A percentile compares a stretch with the other conserved stretches of the same genome.
Evolutionary conservation across 306 rosid genomes (phyloP).

Genomic region (Amphicarpaea edgeworthii): DNA sequence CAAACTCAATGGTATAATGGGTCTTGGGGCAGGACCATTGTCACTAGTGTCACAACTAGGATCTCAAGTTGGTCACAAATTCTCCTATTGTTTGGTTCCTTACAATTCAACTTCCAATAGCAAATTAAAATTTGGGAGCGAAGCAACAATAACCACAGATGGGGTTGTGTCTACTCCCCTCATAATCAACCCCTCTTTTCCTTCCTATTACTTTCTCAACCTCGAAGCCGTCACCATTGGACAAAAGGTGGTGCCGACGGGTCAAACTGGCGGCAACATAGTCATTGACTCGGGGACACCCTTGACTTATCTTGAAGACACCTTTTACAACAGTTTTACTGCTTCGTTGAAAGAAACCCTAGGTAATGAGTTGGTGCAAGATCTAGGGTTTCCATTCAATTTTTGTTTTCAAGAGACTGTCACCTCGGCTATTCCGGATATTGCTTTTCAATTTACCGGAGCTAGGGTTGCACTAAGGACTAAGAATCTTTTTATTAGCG

Average conservation of each 20-base stretch:
- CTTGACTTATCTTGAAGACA: slow-evolving; percentile 4
- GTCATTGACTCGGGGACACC: slow-evolving; percentile 43
- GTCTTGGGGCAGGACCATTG: slow-evolving; percentile 45
- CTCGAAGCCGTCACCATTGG: slow-evolving; percentile 35
- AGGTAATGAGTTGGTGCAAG: neutral
- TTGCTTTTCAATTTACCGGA: slow-evolving; percentile 1
- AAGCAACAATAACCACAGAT: neutral
- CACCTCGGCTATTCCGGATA: neutral
- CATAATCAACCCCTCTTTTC: neutral
- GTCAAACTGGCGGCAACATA: slow-evolving; percentile 16
- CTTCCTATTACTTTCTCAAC: slow-evolving; percentile 22
- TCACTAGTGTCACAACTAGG: slow-evolving; percentile 47
- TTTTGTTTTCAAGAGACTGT: neutral
- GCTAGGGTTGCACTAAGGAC: neutral
- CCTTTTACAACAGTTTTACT: neutral
- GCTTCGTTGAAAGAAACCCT: neutral
- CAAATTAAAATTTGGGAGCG: slow-evolving; percentile 44
- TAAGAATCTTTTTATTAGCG: neutral
- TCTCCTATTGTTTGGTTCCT: slow-evolving; percentile 48
- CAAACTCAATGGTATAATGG: slow-evolving; percentile 17
- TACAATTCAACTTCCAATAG: neutral
- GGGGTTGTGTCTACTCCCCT: slow-evolving; percentile 26
- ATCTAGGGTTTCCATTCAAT: neutral
- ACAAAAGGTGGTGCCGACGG: neutral
- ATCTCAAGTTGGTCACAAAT: slow-evolving; percentile 33